A percentile compares a stretch with the other conserved stretches of the same genome.
Evolutionary conservation across 2,329 filamentous ascomycete species (phyloP).

Genomic region (Clonostachys byssicola): DNA sequence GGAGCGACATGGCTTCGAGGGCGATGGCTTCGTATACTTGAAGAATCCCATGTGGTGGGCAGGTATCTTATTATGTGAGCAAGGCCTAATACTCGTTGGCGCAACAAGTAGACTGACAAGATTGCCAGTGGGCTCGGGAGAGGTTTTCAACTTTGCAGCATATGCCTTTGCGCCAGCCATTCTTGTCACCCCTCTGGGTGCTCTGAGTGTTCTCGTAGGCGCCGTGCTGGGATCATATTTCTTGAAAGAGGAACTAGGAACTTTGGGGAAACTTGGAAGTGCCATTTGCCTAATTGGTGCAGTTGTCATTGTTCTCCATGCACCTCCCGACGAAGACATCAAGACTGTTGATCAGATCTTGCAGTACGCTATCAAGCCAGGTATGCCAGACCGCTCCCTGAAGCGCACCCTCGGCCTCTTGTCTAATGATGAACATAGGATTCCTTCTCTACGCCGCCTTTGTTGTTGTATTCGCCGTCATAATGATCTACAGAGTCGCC

Average conservation of each 20-base stretch:
- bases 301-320: slow-evolving; percentile 95
- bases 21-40: slow-evolving; percentile 91
- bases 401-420: background rate
- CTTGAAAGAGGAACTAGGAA: slow-evolving; percentile 84
- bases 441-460: slow-evolving; percentile 83
- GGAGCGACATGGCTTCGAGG: slow-evolving; percentile 91
- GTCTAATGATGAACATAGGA: slow-evolving; percentile 44
- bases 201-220: slow-evolving; percentile 90
- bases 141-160: slow-evolving; percentile 95
- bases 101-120: slow-evolving; percentile 10
- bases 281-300: slow-evolving; percentile 95
- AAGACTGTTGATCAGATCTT: slow-evolving; percentile 89
- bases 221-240: slow-evolving; percentile 95
- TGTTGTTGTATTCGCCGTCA: slow-evolving; percentile 76
- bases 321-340: slow-evolving; percentile 89
- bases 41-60: slow-evolving; percentile 97
- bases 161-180: slow-evolving; percentile 99
- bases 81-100: background rate
- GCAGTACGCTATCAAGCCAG: slow-evolving; percentile 83
- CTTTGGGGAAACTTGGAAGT: slow-evolving; percentile 87
- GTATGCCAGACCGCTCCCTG: slow-evolving; percentile 40
- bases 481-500: slow-evolving; percentile 96
- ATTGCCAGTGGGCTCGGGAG: slow-evolving; percentile 78
- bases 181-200: slow-evolving; percentile 90
- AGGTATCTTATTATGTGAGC: slow-evolving; percentile 81